These are phyloP conservation scores for Cercospora sp. DNA, from an alignment of 2,329 filamentous ascomycete genomes.

Conservation along the genomic window DNA sequence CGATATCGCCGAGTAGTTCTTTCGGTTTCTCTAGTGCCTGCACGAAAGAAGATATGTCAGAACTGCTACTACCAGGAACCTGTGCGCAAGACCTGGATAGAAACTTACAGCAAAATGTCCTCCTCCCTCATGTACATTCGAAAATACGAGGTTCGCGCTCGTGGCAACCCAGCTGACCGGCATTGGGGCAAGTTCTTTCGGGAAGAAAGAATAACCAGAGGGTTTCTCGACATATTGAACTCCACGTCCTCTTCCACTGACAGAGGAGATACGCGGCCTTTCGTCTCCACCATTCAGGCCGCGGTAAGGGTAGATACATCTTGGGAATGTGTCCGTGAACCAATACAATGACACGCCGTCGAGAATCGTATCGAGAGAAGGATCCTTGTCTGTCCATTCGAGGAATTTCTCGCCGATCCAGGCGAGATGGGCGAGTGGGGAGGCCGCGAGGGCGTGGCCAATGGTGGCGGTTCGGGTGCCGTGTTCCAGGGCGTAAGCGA, in stretches of 20 bases:
- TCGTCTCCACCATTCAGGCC: constrained; percentile 26
- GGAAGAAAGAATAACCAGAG: constrained; percentile 48
- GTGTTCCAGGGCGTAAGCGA: constrained; percentile 56
- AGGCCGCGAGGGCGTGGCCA: constrained; percentile 55
- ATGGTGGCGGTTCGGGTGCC: constrained; percentile 58
- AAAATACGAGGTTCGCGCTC: constrained; percentile 42
- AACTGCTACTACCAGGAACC: neutral
- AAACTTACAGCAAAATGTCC: constrained; percentile 41
- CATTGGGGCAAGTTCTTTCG: constrained; percentile 44
- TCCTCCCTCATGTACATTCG: constrained; percentile 41
- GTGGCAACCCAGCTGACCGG: constrained; percentile 42
- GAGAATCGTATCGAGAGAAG: constrained; percentile 47
- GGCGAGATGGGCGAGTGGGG: constrained; percentile 57
- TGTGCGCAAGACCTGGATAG: neutral
- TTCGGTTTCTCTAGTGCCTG: constrained; percentile 41
- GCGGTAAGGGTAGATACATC: constrained; percentile 53
- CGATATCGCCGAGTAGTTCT: constrained; percentile 38
- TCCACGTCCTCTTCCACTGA: constrained; percentile 14
- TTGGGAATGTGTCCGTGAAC: constrained; percentile 53
- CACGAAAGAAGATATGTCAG: neutral
- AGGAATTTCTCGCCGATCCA: constrained; percentile 61
- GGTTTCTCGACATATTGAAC: constrained; percentile 43
- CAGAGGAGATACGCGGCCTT: constrained; percentile 22
- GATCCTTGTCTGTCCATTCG: constrained; percentile 52
- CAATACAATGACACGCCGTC: constrained; percentile 55